Conservation (phyloP, 768 basidiomycete genomes). For the Kwoniella pini region DNA sequence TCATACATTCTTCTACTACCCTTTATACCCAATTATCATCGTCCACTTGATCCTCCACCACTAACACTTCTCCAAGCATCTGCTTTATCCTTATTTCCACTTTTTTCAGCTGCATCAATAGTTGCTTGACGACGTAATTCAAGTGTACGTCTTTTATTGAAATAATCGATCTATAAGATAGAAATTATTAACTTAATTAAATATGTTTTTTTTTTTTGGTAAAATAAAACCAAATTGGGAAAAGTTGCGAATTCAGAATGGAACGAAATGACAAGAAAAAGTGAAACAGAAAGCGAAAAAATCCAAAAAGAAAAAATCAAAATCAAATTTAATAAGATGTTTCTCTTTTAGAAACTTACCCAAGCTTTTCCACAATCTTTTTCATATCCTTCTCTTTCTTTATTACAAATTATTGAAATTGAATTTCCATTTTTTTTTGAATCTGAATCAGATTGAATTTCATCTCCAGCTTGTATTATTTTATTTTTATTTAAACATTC, state of each 20-base stretch:
- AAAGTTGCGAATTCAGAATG: not conserved
- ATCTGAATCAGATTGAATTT: conserved; percentile 43
- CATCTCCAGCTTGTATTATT: conserved; percentile 75
- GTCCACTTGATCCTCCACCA: conserved; percentile 1
- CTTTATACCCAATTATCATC: too few species aligned
- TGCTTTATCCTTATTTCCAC: conserved; percentile 16
- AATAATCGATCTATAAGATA: conserved; percentile 76
- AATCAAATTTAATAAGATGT: too few species aligned
- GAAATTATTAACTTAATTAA: not conserved
- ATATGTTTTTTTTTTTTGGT: too few species aligned
- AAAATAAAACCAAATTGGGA: too few species aligned
- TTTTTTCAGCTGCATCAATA: conserved; percentile 43
- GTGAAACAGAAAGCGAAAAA: too few species aligned
- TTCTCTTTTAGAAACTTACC: conserved; percentile 57
- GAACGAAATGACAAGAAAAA: too few species aligned
- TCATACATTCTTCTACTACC: too few species aligned
- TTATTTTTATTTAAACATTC: conserved; percentile 71
- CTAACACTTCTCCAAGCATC: conserved; percentile 20
- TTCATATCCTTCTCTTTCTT: conserved; percentile 66
- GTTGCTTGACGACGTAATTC: conserved; percentile 50
- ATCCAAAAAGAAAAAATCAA: too few species aligned
- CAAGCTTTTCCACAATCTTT: conserved; percentile 81
- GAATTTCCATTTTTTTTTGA: conserved; percentile 42
- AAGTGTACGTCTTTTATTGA: conserved; percentile 84
- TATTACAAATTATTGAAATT: conserved; percentile 58